Conservation (phyloP, 768 basidiomycete species). For the Leccinum subtestaceum region DNA sequence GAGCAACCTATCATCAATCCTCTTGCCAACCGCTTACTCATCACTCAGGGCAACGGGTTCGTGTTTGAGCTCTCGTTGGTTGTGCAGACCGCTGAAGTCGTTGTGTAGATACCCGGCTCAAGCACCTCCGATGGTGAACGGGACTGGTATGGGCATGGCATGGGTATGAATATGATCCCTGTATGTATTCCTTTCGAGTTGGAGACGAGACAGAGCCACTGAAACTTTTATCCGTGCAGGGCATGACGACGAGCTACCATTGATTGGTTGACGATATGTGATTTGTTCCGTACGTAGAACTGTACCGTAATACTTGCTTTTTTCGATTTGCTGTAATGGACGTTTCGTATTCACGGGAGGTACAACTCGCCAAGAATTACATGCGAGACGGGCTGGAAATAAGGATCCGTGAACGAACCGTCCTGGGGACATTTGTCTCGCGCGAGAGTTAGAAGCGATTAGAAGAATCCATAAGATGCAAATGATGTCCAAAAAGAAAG, state of each 20-base stretch:
- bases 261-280: slow-evolving; percentile 17
- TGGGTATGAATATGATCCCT: slow-evolving; percentile 52
- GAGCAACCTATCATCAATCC: slow-evolving; percentile 88
- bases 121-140: slow-evolving; percentile 60
- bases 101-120: slow-evolving; percentile 55
- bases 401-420: not conserved
- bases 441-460: slow-evolving; percentile 16
- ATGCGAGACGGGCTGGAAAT: not conserved
- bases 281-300: slow-evolving; percentile 10
- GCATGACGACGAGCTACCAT: slow-evolving; percentile 71
- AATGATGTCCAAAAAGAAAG: slow-evolving; percentile 7
- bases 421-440: not conserved
- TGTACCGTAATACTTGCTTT: slow-evolving; percentile 28
- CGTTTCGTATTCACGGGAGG: slow-evolving; percentile 4
- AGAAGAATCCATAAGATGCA: slow-evolving; percentile 20
- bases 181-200: slow-evolving; percentile 38
- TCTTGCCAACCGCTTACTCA: slow-evolving; percentile 49
- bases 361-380: slow-evolving; percentile 14
- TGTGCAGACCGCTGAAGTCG: slow-evolving; percentile 4
- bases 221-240: slow-evolving; percentile 30
- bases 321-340: slow-evolving; percentile 28
- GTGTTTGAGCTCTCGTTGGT: slow-evolving; percentile 3
- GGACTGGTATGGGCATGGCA: slow-evolving; percentile 40
- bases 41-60: slow-evolving; percentile 74
- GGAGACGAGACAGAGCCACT: not conserved